These are phyloP conservation scores for Sphagnum contortum DNA, from an alignment of 225 moss, liverwort and hornwort species.

Conservation along the genomic window DNA sequence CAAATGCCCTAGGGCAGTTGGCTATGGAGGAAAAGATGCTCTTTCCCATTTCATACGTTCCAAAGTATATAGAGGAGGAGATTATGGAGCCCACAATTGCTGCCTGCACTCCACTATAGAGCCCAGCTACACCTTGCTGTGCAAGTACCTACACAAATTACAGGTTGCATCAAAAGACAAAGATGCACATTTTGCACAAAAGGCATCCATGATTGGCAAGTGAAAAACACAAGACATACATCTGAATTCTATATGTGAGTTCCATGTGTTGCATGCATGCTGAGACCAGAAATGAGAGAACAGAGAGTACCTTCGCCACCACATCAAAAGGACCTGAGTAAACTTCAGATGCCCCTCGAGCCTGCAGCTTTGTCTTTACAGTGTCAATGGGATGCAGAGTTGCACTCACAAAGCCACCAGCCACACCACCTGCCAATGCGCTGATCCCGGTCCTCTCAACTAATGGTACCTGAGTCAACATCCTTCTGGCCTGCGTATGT, in stretches of 20 bases:
- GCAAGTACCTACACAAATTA: slow-evolving; percentile 36
- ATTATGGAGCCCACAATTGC: slow-evolving; percentile 72
- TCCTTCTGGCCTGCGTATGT: slow-evolving; percentile 27
- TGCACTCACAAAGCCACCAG: slow-evolving; percentile 70
- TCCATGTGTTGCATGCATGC: too few species aligned
- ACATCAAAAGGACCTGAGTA: slow-evolving; percentile 74
- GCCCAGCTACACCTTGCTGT: slow-evolving; percentile 61
- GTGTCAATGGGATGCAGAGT: slow-evolving; percentile 76
- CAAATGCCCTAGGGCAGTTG: slow-evolving; percentile 49
- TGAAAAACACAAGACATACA: too few species aligned
- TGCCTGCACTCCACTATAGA: slow-evolving; percentile 67
- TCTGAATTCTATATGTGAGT: too few species aligned
- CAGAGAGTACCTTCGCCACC: slow-evolving; percentile 40
- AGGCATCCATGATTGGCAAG: too few species aligned
- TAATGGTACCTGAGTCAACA: slow-evolving; percentile 39
- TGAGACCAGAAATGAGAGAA: too few species aligned
- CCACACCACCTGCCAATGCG: slow-evolving; percentile 76
- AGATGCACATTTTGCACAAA: too few species aligned
- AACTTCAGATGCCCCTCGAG: slow-evolving; percentile 55
- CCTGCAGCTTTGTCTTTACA: slow-evolving; percentile 79
- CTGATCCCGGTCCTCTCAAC: slow-evolving; percentile 71
- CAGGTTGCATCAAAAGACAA: too few species aligned
- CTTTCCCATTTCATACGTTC: slow-evolving; percentile 75
- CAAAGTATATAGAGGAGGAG: slow-evolving; percentile 72
- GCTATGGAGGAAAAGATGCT: slow-evolving; percentile 49